Conservation (phyloP, 345 rosid genomes). For the Bruguiera parviflora region DNA sequence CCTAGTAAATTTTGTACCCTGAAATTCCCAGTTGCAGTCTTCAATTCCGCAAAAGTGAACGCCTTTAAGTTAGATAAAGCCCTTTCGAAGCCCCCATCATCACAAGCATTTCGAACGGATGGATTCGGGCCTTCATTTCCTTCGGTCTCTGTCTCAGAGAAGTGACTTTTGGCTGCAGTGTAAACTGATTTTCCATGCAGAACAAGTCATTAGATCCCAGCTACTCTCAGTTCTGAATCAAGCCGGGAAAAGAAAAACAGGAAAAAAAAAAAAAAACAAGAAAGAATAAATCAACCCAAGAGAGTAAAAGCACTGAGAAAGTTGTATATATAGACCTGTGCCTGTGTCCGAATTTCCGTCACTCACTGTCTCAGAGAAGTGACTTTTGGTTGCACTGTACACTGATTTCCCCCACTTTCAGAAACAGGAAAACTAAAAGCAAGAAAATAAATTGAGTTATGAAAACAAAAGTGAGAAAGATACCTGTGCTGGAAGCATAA, state of each 20-base stretch:
- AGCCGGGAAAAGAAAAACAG: neutral
- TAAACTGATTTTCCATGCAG: no score
- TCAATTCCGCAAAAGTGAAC: slow-evolving; percentile 58
- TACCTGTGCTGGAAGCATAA: slow-evolving; percentile 26
- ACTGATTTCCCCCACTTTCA: no score
- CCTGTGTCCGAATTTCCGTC: no score
- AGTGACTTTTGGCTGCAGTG: slow-evolving; percentile 42
- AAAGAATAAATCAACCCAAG: no score
- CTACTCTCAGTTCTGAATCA: slow-evolving; percentile 29
- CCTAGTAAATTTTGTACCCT: slow-evolving; percentile 59
- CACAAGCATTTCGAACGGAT: slow-evolving; percentile 26
- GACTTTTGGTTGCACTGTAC: no score
- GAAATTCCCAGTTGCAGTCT: slow-evolving; percentile 56
- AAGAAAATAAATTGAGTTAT: neutral
- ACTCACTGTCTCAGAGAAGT: no score
- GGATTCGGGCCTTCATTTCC: slow-evolving; percentile 15
- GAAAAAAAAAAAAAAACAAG: no score
- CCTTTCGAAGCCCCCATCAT: neutral
- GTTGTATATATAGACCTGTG: no score
- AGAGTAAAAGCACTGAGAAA: no score
- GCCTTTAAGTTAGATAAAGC: slow-evolving; percentile 35
- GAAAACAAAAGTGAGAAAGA: no score
- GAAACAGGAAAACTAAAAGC: neutral
- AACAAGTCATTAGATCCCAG: no score
- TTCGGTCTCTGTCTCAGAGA: slow-evolving; percentile 32